These are phyloP conservation scores for Fusarium aywerte DNA, from an alignment of 2,329 filamentous ascomycete species.

Conservation along the genomic window DNA sequence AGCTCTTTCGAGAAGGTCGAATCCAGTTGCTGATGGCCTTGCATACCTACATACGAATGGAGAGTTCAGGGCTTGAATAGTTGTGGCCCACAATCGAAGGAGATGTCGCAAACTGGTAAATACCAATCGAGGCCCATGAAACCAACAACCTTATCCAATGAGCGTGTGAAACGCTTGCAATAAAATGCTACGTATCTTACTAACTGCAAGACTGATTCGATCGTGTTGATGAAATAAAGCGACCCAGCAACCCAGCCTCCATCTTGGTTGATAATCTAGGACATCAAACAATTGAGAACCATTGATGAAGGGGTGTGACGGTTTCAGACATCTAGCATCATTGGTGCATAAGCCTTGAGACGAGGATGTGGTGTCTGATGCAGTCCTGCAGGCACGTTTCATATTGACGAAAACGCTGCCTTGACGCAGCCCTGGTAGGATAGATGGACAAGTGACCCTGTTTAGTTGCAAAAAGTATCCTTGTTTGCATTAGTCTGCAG, in stretches of 20 bases:
- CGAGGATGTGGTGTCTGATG: slow-evolving; percentile 52
- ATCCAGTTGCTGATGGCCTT: neutral
- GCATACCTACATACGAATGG: neutral
- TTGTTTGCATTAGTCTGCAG: slow-evolving; percentile 32
- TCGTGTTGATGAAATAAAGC: slow-evolving; percentile 22
- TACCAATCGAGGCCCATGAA: slow-evolving; percentile 23
- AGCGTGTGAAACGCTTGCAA: neutral
- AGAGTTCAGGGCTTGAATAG: neutral
- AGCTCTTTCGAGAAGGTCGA: slow-evolving; percentile 18
- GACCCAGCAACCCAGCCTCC: slow-evolving; percentile 16
- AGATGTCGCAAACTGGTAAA: slow-evolving; percentile 2
- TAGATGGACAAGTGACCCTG: slow-evolving; percentile 35
- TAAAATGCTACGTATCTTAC: neutral
- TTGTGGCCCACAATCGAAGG: neutral
- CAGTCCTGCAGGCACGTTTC: slow-evolving; percentile 64
- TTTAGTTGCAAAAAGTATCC: slow-evolving; percentile 33
- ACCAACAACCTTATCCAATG: slow-evolving; percentile 22
- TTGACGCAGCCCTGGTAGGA: slow-evolving; percentile 44
- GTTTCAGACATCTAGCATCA: slow-evolving; percentile 43
- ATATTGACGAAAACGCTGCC: slow-evolving; percentile 51
- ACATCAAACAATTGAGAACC: slow-evolving; percentile 7
- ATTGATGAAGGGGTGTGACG: slow-evolving; percentile 36
- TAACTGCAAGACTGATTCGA: slow-evolving; percentile 34
- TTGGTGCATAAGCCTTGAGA: slow-evolving; percentile 50
- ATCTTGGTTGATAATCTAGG: slow-evolving; percentile 11